Evolutionary conservation across 495 filamentous ascomycete species (phyloP), one percentile per base, ranked within the genome.

Genomic region (Ascodesmis nigricans): DNA sequence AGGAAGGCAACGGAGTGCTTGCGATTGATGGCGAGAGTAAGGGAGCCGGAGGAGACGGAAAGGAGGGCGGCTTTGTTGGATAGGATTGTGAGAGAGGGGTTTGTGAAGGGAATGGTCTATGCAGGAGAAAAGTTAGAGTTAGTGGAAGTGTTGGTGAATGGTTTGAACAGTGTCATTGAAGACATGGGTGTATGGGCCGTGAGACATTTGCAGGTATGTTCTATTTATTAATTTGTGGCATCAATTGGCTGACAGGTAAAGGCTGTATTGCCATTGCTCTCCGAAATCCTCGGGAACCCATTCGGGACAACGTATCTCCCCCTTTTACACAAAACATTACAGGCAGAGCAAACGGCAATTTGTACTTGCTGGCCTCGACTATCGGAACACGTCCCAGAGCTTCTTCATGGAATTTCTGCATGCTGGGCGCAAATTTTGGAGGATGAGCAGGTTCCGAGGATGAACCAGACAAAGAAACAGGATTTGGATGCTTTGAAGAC

Each of bases 131-230:
- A 70, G 34, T 46, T 61, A 1, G 40, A 32, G 3, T 57, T 76
- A 17, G 65, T 65, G 3, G 43, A 55, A 8, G 55, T 74, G 11
- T 59, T 92, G 0, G 59, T 83, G 35, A 39, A 55, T 1, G 61
- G 71, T 29, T 61, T 75, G 1, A 28, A 43, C 1, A 41, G 46
- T 3, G 44, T 84, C 1, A 35, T 83, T 6, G 38, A 55, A 0
- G 63, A 63, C 17, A 61, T 92, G 47, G 73, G 67, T 10, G 63
- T 90, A 24, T 61, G 72, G 46, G 58, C 67, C 1, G 73, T 72
- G 5, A 78, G 78, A 44, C 75, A 92, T 48, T 64, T 93, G 10
- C n/a, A n/a, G n/a, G n/a, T n/a, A n/a, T n/a, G n/a, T n/a, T n/a
- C n/a, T n/a, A n/a, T n/a, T 67, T 71, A 57, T 66, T 66, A 52